Evolutionary conservation across 2,329 filamentous ascomycete genomes (phyloP).

Genomic region (Penicillium oxalicum): DNA sequence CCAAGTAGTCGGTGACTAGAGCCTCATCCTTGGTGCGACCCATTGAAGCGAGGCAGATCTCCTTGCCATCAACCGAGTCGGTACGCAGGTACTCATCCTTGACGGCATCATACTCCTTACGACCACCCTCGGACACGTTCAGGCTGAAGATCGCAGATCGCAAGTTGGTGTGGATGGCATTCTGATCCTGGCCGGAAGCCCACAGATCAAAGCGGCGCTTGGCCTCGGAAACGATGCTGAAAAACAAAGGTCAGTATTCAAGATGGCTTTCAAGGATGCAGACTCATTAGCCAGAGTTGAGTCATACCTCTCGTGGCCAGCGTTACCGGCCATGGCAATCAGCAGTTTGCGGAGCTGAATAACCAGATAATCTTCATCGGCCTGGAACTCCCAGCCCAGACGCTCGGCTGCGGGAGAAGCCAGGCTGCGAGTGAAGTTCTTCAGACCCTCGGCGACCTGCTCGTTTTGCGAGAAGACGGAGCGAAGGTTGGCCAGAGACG

Average conservation of each 20-base stretch:
- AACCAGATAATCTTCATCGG: constrained; percentile 72
- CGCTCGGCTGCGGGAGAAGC: constrained; percentile 68
- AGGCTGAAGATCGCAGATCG: constrained; percentile 75
- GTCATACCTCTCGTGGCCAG: constrained; percentile 67
- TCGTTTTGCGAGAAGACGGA: constrained; percentile 78
- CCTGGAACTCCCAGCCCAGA: constrained; percentile 78
- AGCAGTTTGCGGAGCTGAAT: constrained; percentile 78
- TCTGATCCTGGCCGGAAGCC: constrained; percentile 57
- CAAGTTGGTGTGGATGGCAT: constrained; percentile 73
- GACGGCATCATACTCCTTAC: constrained; percentile 64
- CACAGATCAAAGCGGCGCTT: constrained; percentile 75
- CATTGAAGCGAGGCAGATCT: constrained; percentile 71
- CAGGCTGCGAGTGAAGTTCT: constrained; percentile 72
- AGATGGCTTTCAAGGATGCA: background rate
- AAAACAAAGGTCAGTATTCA: background rate
- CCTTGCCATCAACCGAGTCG: constrained; percentile 83
- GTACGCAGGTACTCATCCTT: constrained; percentile 81
- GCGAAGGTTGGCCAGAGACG: constrained; percentile 68
- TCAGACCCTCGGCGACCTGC: constrained; percentile 63
- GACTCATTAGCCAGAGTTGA: background rate
- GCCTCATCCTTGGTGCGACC: constrained; percentile 65
- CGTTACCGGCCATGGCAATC: constrained; percentile 66
- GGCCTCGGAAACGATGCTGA: constrained; percentile 64
- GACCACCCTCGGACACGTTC: constrained; percentile 65
- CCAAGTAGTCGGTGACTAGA: constrained; percentile 61